Evolutionary conservation across 2,329 filamentous ascomycete genomes (phyloP), one percentile per base, ranked within the genome.

Genomic region (Atkinsonella texensis): DNA sequence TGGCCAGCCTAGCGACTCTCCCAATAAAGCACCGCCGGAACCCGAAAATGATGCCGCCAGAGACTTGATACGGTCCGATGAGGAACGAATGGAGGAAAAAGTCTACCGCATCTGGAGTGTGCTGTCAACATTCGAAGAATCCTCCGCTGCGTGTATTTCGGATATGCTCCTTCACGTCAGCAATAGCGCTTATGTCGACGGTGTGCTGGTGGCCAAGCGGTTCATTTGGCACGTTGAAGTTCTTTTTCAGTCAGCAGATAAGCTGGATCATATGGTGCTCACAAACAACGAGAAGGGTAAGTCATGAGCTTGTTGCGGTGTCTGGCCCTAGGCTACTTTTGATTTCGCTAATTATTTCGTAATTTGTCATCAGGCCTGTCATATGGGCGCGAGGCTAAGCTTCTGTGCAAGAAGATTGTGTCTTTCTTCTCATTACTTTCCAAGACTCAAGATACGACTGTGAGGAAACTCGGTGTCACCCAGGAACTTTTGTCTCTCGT

Each of bases 401-500:
- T 98, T 48, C 80, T 98, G n/a, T 98, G 93, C 75, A 98, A 98
- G 70, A 98, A 98, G 69, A 95, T 98, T 51, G 93, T 98, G 6
- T 88, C 91, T 28, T 98, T 98, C 74, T 98, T 98, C 67, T 89
- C 89, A 12, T 74, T 98, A 17, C 76, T 98, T 9, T 95, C 91
- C 6, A 95, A 95, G 67, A 93, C 90, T 1, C 91, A 97, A 64
- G 90, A 96, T 62, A 88, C 84, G 9, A 87, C 85, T n/a, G 83
- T 87, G 39, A 80, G 88, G 53, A 93, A 96, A 65, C 80, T 97
- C 42, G 93, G 93, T 43, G 93, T 98, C 33, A 98, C 93, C 9
- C 93, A 98, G 66, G 93, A 98, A 66, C 77, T 98, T n/a, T 72
- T 98, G n/a, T 95, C 91, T 7, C 77, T 98, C 8, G 93, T 98